Evolutionary conservation across 2,329 filamentous ascomycete species (phyloP).

Genomic region (Beauveria sp.): DNA sequence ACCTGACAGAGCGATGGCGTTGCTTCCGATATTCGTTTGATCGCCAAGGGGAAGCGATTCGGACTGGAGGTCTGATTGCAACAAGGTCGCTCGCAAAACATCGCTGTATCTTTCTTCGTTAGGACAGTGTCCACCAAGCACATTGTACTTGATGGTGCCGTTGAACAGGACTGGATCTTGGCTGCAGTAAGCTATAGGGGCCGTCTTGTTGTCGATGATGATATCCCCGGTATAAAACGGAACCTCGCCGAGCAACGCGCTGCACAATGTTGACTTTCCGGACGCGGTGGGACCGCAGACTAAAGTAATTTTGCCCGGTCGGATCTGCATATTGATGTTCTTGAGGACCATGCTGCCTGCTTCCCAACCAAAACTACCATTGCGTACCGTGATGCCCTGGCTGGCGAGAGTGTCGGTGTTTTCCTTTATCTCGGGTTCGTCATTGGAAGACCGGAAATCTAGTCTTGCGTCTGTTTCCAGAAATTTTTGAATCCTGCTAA

Average conservation of each 20-base stretch:
- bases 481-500: slow-evolving; percentile 11
- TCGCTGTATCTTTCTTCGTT: slow-evolving; percentile 25
- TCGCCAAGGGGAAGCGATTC: slow-evolving; percentile 26
- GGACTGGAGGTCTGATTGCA: slow-evolving; percentile 23
- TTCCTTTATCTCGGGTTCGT: too few species aligned
- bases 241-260: background rate
- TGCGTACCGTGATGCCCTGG: too few species aligned
- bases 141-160: slow-evolving; percentile 21
- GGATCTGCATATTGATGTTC: slow-evolving; percentile 16
- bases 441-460: background rate
- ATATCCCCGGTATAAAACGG: too few species aligned
- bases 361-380: slow-evolving; percentile 20
- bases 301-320: slow-evolving; percentile 12
- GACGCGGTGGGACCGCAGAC: slow-evolving; percentile 28
- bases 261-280: slow-evolving; percentile 16
- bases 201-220: too few species aligned
- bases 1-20: slow-evolving; percentile 34
- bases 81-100: slow-evolving; percentile 26
- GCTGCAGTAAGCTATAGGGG: too few species aligned
- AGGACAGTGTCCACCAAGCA: slow-evolving; percentile 26
- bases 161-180: background rate
- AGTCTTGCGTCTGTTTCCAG: slow-evolving; percentile 11
- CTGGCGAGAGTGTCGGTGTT: too few species aligned
- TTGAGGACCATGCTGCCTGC: slow-evolving; percentile 14
- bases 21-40: slow-evolving; percentile 30